Evolutionary conservation across 1,284 basidiomycete species (phyloP), one percentile per base, ranked within the genome.

Genomic region (Cryptococcus wingfieldii): DNA sequence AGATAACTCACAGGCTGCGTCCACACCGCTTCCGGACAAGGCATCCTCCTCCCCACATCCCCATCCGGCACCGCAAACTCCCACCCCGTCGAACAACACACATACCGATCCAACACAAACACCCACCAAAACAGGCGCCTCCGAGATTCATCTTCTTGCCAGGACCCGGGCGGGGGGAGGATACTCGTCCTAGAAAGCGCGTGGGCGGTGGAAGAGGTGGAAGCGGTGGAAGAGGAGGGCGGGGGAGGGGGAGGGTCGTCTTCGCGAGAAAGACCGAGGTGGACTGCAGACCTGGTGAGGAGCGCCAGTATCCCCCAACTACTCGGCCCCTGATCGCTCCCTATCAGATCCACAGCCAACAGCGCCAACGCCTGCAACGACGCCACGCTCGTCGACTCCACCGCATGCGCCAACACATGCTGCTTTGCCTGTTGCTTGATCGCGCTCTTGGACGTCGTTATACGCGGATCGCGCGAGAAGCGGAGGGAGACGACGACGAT

Each of bases 51-150:
- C 52, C 64, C 66, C 53, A 78, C 72, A 38, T 76, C 74, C n/a
- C 60, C 64, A 47, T 75, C 70, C 0, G 69, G 70, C 5, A 78
- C 63, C 2, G 75, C 74, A 60, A 76, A 76, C 41, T 77, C 75
- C 72, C 74, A 76, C 0, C 75, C 76, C 0, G 76, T 77, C 8
- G 71, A 69, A 4, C 69, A 70, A 45, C 72, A 75, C 5, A 74
- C 74, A 58, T 77, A 77, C 42, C 76, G 66, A 60, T 78, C 76
- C 31, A 78, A 60, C 10, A 66, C 62, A 53, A 73, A 77, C 51
- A 78, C 74, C 49, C 76, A 56, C 76, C 76, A 78, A 53, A 76
- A 76, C 51, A 78, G 51, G 10, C 76, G 57, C 18, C 76, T 62
- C 41, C 75, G 58, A 10, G 55, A 62, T 60, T 78, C 76, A 51